Evolutionary conservation across 768 basidiomycete species (phyloP).

Genomic region (Lanmaoa rubissima): DNA sequence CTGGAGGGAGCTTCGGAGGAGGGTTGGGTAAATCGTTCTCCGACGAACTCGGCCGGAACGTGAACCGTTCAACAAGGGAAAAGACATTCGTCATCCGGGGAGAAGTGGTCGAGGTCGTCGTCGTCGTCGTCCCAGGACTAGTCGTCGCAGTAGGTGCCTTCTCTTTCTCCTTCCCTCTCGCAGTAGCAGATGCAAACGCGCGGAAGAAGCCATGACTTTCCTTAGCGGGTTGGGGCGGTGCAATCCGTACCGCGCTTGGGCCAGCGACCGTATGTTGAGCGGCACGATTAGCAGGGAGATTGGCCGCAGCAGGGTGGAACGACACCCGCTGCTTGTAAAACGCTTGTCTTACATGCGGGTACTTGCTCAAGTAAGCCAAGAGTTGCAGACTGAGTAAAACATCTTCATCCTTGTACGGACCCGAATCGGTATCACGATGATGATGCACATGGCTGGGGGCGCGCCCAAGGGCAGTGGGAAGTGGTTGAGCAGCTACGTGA

Average conservation of each 20-base stretch:
- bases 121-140: conserved; percentile 16
- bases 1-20: conserved; percentile 61
- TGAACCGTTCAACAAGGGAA: conserved; percentile 94
- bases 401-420: conserved; percentile 92
- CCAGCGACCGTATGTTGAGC: conserved; percentile 25
- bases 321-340: conserved; percentile 87
- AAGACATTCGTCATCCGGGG: conserved; percentile 85
- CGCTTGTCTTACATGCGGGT: conserved; percentile 93
- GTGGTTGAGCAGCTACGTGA: conserved; percentile 6
- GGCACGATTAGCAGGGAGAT: conserved; percentile 33
- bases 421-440: conserved; percentile 42
- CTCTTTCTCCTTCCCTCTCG: conserved; percentile 51
- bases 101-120: background rate
- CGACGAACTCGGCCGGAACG: conserved; percentile 84
- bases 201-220: conserved; percentile 45
- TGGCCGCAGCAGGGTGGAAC: conserved; percentile 75
- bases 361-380: conserved; percentile 94
- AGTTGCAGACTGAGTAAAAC: conserved; percentile 89
- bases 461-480: conserved; percentile 21
- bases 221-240: conserved; percentile 24
- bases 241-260: conserved; percentile 24
- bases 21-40: conserved; percentile 71
- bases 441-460: conserved; percentile 37
- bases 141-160: conserved; percentile 21
- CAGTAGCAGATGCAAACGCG: conserved; percentile 41